Evolutionary conservation across 768 basidiomycete species (phyloP).

Genomic region (Exsudoporus frostii): DNA sequence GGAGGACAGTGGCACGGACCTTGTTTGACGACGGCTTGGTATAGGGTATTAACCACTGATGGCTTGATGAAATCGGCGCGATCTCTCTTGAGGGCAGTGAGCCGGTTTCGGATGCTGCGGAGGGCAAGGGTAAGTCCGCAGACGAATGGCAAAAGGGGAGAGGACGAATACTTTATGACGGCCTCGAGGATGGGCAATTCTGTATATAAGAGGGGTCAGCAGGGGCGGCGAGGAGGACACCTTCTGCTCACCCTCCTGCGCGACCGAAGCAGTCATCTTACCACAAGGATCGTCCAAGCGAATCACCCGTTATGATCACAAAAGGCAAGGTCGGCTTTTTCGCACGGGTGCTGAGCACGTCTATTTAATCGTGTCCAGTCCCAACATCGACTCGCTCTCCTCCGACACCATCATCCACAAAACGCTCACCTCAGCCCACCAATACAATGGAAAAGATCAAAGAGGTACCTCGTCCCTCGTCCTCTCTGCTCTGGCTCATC

Average conservation of each 20-base stretch:
- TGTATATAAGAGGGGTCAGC: slow-evolving; percentile 34
- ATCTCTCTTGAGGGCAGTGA: slow-evolving; percentile 93
- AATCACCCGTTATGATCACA: slow-evolving; percentile 29
- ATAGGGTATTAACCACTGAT: slow-evolving; percentile 89
- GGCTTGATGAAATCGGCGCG: slow-evolving; percentile 90
- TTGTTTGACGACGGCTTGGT: slow-evolving; percentile 92
- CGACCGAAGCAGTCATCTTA: slow-evolving; percentile 64
- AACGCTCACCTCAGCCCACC: slow-evolving; percentile 2
- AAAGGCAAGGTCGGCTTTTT: slow-evolving; percentile 31
- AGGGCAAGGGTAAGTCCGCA: slow-evolving; percentile 21
- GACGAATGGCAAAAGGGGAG: slow-evolving; percentile 15
- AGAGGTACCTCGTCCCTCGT: slow-evolving; percentile 30
- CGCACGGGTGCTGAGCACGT: slow-evolving; percentile 31
- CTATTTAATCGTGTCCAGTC: slow-evolving; percentile 24
- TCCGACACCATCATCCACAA: slow-evolving; percentile 2
- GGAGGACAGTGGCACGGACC: slow-evolving; percentile 43
- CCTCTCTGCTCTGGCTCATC: background rate
- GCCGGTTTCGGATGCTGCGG: slow-evolving; percentile 85
- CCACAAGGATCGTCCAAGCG: background rate
- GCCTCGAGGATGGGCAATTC: slow-evolving; percentile 94
- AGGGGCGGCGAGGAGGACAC: too few species aligned
- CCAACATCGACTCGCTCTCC: slow-evolving; percentile 14
- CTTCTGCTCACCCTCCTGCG: slow-evolving; percentile 66
- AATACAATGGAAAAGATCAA: slow-evolving; percentile 47
- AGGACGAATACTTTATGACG: slow-evolving; percentile 70